These are phyloP conservation scores for Chaetomium strumarium DNA, from an alignment of 2,329 filamentous ascomycete genomes.

Conservation along the genomic window DNA sequence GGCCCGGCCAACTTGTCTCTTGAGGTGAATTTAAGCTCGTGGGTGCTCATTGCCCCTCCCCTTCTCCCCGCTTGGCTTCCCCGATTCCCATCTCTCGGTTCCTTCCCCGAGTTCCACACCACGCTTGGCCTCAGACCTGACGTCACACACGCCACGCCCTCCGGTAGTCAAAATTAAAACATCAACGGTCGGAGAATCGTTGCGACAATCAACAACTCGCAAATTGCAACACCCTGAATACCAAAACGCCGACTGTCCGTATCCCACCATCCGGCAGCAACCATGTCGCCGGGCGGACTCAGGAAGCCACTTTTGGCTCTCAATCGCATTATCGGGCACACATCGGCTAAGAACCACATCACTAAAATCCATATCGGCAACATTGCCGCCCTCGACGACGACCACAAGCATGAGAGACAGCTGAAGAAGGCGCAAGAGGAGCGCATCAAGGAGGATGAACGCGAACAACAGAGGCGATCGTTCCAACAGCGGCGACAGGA, in stretches of 20 bases:
- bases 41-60: no score
- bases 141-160: no score
- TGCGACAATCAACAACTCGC: no score
- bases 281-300: conserved; percentile 30
- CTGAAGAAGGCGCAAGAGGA: conserved; percentile 31
- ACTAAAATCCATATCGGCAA: conserved; percentile 35
- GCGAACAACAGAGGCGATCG: conserved; percentile 29
- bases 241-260: neutral
- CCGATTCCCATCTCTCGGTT: no score
- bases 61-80: no score
- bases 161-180: no score
- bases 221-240: neutral
- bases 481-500: conserved; percentile 30
- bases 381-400: conserved; percentile 30
- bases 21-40: no score
- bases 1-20: no score
- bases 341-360: conserved; percentile 35
- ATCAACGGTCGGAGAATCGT: no score
- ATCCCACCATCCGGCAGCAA: neutral
- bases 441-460: conserved; percentile 30
- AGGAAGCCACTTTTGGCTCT: conserved; percentile 35
- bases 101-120: no score
- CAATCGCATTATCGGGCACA: conserved; percentile 35
- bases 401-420: conserved; percentile 27
- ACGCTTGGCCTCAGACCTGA: no score